Evolutionary conservation across 371 early-diverging fungal genomes (phyloP), one percentile per base, ranked within the genome.

Genomic region (Ordospora colligata): DNA sequence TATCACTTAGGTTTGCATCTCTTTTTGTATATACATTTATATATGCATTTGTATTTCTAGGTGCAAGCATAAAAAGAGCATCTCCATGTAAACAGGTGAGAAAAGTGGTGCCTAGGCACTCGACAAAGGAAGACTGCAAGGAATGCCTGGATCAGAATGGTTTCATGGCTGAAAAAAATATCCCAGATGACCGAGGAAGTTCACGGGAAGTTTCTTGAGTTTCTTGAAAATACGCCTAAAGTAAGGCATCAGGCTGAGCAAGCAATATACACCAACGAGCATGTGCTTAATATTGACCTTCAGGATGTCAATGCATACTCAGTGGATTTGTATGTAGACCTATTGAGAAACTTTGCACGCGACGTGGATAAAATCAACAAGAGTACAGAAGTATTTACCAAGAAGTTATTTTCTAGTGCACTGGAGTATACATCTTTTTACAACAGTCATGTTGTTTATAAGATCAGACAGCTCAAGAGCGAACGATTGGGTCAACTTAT

Each of bases 401-500:
- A 67, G 25, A 25, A 64, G n/a, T 10, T 11, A 17, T 71, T 80
- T 68, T 42, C 54, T 21, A 46, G 14, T 14, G 54, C 32, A 42
- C 23, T 80, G 21, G 69, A 74, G 19, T 21, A 66, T 22, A 37
- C 66, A 8, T 69, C 67, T 23, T 73, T 81, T 49, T 73, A 69
- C 45, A 79, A 80, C 40, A 47, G 71, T 12, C 66, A 66, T 25
- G 64, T 76, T 6, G 23, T 67, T 0, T 72, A 84, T 49, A 74
- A 68, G 50, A 77, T 83, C 17, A 89, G 99, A 64, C 92, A 94
- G 74, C 82, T 98, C 54, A 89, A 89, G 49, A 91, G 91, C 67
- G 88, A 89, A 25, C 85, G 88, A 58, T 88, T 96, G 67, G 95
- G 94, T n/a, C 86, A 90, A 53, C 87, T 98, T 58, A 85, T 91